Conservation (phyloP, 805 yeast species). For the Myxozyma monticola region DNA sequence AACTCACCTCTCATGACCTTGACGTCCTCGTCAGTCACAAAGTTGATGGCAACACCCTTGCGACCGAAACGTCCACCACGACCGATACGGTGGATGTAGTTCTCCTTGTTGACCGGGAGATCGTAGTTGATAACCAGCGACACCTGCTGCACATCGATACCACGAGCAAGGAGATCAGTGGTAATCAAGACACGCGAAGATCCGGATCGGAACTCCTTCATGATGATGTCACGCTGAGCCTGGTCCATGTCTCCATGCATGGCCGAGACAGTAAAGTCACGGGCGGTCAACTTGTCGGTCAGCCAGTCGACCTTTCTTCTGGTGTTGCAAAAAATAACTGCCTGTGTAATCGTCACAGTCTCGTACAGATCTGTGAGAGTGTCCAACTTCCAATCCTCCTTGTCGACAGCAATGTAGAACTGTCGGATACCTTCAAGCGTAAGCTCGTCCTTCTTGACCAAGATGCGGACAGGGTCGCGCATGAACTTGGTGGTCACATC, state of each 20-base stretch:
- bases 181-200: constrained; percentile 90
- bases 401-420: constrained; percentile 84
- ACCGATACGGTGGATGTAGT: constrained; percentile 96
- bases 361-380: constrained; percentile 93
- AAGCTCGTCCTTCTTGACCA: constrained; percentile 92
- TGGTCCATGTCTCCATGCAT: constrained; percentile 98
- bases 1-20: constrained; percentile 61
- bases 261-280: constrained; percentile 87
- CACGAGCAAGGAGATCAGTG: constrained; percentile 97
- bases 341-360: constrained; percentile 92
- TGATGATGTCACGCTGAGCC: constrained; percentile 88
- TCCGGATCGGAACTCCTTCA: constrained; percentile 95
- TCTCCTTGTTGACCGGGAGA: constrained; percentile 87
- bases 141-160: constrained; percentile 97
- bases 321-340: constrained; percentile 97
- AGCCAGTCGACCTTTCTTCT: constrained; percentile 92
- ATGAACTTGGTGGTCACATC: constrained; percentile 91
- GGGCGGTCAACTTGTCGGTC: constrained; percentile 70
- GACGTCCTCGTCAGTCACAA: constrained; percentile 78
- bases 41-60: constrained; percentile 96
- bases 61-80: constrained; percentile 98
- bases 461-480: constrained; percentile 88
- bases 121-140: constrained; percentile 95
- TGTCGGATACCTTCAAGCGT: constrained; percentile 94
- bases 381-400: constrained; percentile 93